These are phyloP conservation scores for Detonula confervacea DNA, from an alignment of 352 stramenopile genomes.

Conservation along the genomic window DNA sequence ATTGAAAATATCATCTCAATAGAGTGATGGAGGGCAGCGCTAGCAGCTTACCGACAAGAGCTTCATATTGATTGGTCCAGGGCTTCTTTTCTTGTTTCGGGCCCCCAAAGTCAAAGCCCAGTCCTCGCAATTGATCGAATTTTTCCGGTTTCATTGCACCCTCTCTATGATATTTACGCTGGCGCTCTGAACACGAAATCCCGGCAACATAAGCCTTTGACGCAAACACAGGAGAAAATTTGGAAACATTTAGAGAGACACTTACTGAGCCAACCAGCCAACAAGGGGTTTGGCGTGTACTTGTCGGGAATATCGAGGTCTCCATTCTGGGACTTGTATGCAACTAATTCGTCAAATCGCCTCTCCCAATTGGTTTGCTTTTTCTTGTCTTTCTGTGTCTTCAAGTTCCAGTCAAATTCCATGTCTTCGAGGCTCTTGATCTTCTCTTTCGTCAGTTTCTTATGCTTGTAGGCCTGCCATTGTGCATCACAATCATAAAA, in stretches of 20 bases:
- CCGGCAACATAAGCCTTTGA: neutral
- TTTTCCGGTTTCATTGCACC: neutral
- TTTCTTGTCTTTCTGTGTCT: neutral
- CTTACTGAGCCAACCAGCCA: neutral
- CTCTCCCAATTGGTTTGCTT: neutral
- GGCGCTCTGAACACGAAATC: neutral
- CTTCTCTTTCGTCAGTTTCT: conserved; percentile 2
- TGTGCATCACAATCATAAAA: conserved; percentile 7
- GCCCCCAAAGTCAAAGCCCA: conserved; percentile 18
- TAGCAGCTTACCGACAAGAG: conserved; percentile 12
- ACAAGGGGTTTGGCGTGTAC: neutral
- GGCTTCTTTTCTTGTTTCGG: neutral
- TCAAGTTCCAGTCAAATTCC: neutral
- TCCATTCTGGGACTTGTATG: conserved; percentile 16
- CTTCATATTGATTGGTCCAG: conserved; percentile 13
- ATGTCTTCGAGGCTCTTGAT: neutral
- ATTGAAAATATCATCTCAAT: no score
- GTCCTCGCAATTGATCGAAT: conserved; percentile 7
- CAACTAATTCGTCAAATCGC: conserved; percentile 15
- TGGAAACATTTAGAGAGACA: neutral
- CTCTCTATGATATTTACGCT: conserved; percentile 1
- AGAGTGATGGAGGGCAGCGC: no score
- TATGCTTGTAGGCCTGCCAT: neutral
- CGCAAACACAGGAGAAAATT: neutral
- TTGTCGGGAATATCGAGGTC: conserved; percentile 18